Evolutionary conservation across 2,329 filamentous ascomycete species (phyloP).

Genomic region (Nannizziopsis arthrosporioides): DNA sequence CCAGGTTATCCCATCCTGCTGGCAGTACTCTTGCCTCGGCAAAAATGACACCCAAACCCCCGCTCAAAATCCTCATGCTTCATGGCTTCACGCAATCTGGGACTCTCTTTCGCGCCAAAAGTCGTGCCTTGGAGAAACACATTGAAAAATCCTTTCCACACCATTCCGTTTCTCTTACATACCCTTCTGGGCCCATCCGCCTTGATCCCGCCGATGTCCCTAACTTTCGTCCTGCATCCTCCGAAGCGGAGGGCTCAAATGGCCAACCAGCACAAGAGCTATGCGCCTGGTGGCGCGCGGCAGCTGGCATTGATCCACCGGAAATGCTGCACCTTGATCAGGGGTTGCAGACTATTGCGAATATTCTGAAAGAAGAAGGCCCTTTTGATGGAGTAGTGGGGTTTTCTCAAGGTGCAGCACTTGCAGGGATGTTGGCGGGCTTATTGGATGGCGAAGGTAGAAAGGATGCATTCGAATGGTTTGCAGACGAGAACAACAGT

Average conservation of each 20-base stretch:
- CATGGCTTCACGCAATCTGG: constrained; percentile 90
- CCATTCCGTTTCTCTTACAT: constrained; percentile 49
- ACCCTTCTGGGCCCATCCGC: constrained; percentile 56
- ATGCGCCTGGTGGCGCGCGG: constrained; percentile 71
- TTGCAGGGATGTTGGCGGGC: constrained; percentile 59
- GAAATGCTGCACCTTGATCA: constrained; percentile 59
- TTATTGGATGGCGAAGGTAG: constrained; percentile 49
- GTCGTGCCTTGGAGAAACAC: constrained; percentile 71
- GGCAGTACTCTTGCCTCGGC: neutral
- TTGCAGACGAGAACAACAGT: constrained; percentile 19
- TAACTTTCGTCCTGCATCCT: constrained; percentile 42
- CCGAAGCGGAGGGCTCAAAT: constrained; percentile 33
- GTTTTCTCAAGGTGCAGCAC: constrained; percentile 68
- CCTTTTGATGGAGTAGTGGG: constrained; percentile 69
- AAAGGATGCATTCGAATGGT: constrained; percentile 39
- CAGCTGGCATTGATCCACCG: constrained; percentile 48
- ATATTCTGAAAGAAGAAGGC: constrained; percentile 49
- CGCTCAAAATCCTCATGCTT: constrained; percentile 61
- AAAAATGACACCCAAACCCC: constrained; percentile 11
- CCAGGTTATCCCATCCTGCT: too few species aligned
- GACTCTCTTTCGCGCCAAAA: constrained; percentile 73
- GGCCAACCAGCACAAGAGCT: constrained; percentile 50
- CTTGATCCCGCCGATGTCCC: constrained; percentile 57
- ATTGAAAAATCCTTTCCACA: constrained; percentile 61
- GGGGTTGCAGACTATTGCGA: constrained; percentile 54